A percentile compares a stretch with the other conserved stretches of the same genome.
Evolutionary conservation across 1,284 basidiomycete species (phyloP).

Genomic region (Puccinia coronata): DNA sequence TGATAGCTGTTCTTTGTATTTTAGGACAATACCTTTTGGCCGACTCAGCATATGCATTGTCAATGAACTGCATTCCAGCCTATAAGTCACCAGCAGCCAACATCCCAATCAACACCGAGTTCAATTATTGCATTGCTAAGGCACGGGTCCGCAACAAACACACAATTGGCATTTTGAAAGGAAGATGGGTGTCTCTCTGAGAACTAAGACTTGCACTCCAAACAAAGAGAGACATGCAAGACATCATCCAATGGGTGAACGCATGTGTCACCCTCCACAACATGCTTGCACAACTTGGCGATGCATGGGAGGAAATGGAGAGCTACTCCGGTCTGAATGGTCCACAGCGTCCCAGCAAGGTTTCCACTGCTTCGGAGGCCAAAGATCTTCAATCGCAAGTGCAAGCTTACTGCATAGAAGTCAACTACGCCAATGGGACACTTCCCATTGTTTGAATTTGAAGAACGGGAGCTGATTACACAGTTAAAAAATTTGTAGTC

Average conservation of each 20-base stretch:
- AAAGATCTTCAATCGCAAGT: too few species aligned
- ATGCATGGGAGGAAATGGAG: constrained; percentile 14
- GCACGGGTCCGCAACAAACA: constrained; percentile 26
- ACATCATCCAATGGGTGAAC: constrained; percentile 9
- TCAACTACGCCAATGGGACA: too few species aligned
- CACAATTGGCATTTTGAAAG: constrained; percentile 26
- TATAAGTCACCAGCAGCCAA: constrained; percentile 22
- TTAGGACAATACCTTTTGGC: constrained; percentile 26
- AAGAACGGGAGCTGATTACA: too few species aligned
- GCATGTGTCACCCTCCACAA: constrained; percentile 22
- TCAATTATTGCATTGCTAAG: constrained; percentile 31
- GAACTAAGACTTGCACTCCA: not conserved
- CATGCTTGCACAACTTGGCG: constrained; percentile 13
- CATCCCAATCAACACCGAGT: not conserved
- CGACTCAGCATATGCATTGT: constrained; percentile 21
- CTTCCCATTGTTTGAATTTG: too few species aligned
- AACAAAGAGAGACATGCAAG: not conserved
- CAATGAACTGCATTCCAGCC: not conserved
- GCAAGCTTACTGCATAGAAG: too few species aligned
- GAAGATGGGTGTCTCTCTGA: not conserved
- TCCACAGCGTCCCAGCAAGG: too few species aligned
- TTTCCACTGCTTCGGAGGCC: too few species aligned
- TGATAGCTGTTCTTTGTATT: not conserved
- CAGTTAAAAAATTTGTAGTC: too few species aligned
- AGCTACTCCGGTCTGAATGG: too few species aligned